These are phyloP conservation scores for Psilocybe cubensis DNA, from an alignment of 768 basidiomycete species.

Conservation along the genomic window DNA sequence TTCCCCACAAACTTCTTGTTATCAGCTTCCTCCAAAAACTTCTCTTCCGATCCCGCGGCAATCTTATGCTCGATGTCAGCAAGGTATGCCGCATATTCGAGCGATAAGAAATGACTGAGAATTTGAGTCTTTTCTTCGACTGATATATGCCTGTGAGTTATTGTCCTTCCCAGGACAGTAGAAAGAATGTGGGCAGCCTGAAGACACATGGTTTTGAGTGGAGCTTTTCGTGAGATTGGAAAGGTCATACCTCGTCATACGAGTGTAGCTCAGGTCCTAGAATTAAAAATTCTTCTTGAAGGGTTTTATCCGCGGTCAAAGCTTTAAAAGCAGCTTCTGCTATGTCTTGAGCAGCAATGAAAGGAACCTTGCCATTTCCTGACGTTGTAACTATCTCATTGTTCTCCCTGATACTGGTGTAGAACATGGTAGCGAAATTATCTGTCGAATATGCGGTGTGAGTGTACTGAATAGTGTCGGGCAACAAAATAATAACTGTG, in stretches of 20 bases:
- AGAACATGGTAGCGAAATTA: conserved; percentile 19
- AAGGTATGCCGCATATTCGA: conserved; percentile 21
- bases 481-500: neutral
- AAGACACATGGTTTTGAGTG: neutral
- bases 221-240: neutral
- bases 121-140: conserved; percentile 7
- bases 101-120: neutral
- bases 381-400: conserved; percentile 22
- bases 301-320: conserved; percentile 19
- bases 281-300: conserved; percentile 17
- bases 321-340: neutral
- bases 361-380: conserved; percentile 11
- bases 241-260: conserved; percentile 25
- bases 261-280: conserved; percentile 31
- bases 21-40: conserved; percentile 13
- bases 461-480: conserved; percentile 3
- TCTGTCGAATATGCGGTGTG: conserved; percentile 16
- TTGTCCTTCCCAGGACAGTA: conserved; percentile 20
- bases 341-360: neutral
- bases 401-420: conserved; percentile 7
- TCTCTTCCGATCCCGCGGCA: conserved; percentile 26
- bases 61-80: conserved; percentile 18
- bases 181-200: conserved; percentile 20
- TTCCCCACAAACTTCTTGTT: conserved; percentile 26
- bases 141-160: conserved; percentile 18